A percentile compares a stretch with the other conserved stretches of the same genome.
phyloP scores from a whole-genome alignment of 495 filamentous ascomycete species.

The Penicillium chermesinum region DNA sequence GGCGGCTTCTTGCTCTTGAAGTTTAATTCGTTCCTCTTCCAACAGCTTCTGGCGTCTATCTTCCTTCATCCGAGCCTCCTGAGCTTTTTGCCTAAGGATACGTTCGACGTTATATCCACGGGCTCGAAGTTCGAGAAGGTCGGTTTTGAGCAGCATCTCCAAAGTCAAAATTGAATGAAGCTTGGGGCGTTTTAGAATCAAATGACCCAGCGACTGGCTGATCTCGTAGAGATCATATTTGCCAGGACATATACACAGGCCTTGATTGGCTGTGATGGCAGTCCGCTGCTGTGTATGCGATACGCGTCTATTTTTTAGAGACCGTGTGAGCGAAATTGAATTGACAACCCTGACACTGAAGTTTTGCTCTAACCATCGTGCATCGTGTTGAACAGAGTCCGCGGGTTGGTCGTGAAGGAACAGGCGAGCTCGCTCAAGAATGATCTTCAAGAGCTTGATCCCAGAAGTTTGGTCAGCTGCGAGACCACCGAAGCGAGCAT shows the following conservation, averaged over 20 bases:
- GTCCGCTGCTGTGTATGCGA: slow-evolving; percentile 65
- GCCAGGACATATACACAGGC: slow-evolving; percentile 55
- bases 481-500: slow-evolving; percentile 42
- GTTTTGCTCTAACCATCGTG: slow-evolving; percentile 84
- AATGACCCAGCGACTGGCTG: slow-evolving; percentile 69
- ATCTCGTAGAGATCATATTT: slow-evolving; percentile 82
- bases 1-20: slow-evolving; percentile 59
- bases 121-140: slow-evolving; percentile 66
- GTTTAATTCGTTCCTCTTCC: slow-evolving; percentile 63
- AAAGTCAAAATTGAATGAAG: slow-evolving; percentile 80
- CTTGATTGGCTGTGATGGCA: slow-evolving; percentile 54
- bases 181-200: slow-evolving; percentile 77
- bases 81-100: slow-evolving; percentile 77
- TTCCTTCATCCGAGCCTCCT: slow-evolving; percentile 79
- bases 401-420: slow-evolving; percentile 72
- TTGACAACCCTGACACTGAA: slow-evolving; percentile 70
- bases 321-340: slow-evolving; percentile 66
- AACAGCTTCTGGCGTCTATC: slow-evolving; percentile 69
- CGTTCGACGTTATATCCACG: slow-evolving; percentile 94
- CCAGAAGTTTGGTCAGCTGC: slow-evolving; percentile 50
- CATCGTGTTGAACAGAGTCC: slow-evolving; percentile 73
- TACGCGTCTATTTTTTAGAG: slow-evolving; percentile 60
- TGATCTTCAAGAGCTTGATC: slow-evolving; percentile 62
- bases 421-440: slow-evolving; percentile 79
- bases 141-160: slow-evolving; percentile 80